Base-by-base conservation (phyloP, 1,284 basidiomycete genomes). In the Tylopilus sp. region DNA sequence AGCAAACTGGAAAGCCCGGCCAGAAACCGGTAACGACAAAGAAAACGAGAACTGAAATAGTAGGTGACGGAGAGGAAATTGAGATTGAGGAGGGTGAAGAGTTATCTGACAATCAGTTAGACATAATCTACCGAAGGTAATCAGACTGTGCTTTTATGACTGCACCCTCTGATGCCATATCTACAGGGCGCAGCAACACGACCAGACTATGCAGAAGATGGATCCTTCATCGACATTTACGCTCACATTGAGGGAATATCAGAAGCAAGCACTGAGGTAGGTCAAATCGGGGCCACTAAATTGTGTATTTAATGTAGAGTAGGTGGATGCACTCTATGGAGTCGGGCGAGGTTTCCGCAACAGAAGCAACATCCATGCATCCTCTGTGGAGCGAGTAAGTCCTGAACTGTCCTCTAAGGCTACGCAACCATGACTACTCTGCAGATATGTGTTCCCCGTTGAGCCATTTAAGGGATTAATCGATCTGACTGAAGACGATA, bases 281-380 rank as follows among this genome's bases (percentile, higher is more conserved):
- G 80, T 48, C 15, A n/a, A 35, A 10, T 15, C 8, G 2, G 15
- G 31, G 26, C 15, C 9, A 3, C 4, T 3, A 36, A 26, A 30
- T 28, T 20, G 2, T 26, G 4, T 51, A 17, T 40, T 50, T 44
- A 53, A 14, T 17, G 10, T 33, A 5, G 17, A 42, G 26, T 30
- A 91, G 90, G 36, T 99, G 95, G 94, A 94, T 98, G 94, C 76
- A 83, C 56, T 89, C 85, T 1, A 79, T 94, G 57, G 95, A 97
- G 71, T 81, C 76, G 1, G 88, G 85, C 2, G 75, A 81, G 20
- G 73, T 75, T 53, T 81, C 84, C 45, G 84, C 85, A 17, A 80
- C 90, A 44, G 82, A 90, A 58, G 77, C 80, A 2, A 68, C 75
- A 7, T 84, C 88, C 2, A 84, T 98, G 75, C 92, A 99, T 70